Conservation (phyloP, 164 flowering plant species). For the Vitis amurensis region DNA sequence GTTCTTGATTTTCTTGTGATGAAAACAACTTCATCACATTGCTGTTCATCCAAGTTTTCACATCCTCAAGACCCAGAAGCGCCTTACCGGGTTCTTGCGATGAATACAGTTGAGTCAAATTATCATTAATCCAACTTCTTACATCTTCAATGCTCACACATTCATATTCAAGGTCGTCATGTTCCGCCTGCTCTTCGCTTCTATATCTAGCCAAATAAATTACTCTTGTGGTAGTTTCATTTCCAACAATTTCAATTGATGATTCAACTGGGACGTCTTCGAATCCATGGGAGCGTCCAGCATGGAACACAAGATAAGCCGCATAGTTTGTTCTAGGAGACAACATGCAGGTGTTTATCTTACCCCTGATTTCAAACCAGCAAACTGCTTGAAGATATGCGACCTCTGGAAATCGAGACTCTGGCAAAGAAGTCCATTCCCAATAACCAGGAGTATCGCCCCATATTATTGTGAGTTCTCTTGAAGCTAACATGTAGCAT, state of each 20-base stretch:
- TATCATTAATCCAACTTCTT: no score
- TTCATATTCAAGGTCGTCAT: no score
- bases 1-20: no score
- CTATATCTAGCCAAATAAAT: no score
- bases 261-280: slow-evolving; percentile 17
- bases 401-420: slow-evolving; percentile 40
- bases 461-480: slow-evolving; percentile 39
- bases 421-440: slow-evolving; percentile 36
- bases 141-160: no score
- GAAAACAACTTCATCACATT: no score
- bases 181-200: no score
- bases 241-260: slow-evolving; percentile 14
- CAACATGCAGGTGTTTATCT: slow-evolving; percentile 23
- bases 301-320: slow-evolving; percentile 34
- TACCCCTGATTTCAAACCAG: slow-evolving; percentile 43
- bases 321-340: slow-evolving; percentile 30
- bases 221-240: not conserved
- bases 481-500: slow-evolving; percentile 41
- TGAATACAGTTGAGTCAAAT: no score
- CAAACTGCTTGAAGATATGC: slow-evolving; percentile 30
- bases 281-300: slow-evolving; percentile 14
- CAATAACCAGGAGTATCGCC: slow-evolving; percentile 31
- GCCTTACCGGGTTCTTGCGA: no score
- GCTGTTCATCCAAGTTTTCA: no score
- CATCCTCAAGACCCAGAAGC: no score